These are phyloP conservation scores for peach (Prunus persica) DNA, from an alignment of 306 rosid species.

Conservation along the genomic window DNA sequence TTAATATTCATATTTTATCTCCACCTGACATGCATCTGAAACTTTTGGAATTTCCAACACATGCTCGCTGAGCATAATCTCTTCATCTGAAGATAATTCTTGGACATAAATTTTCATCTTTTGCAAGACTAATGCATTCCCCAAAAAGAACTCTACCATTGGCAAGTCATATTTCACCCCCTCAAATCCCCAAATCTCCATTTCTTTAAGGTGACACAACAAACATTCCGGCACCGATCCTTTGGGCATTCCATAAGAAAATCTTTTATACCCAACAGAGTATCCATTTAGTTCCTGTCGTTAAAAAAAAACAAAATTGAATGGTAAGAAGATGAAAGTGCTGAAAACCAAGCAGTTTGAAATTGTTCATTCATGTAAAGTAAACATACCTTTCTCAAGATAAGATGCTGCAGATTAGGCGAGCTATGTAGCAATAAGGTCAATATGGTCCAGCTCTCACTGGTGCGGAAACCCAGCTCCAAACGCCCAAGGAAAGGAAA, in stretches of 20 bases:
- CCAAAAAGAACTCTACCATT: not conserved
- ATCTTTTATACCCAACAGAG: not conserved
- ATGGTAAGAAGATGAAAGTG: too few species aligned
- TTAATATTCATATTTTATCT: not conserved
- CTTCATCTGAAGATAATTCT: not conserved
- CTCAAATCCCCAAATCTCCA: not conserved
- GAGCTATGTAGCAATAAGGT: not conserved
- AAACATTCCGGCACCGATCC: not conserved
- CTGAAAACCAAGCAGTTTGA: not conserved
- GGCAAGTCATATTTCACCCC: not conserved
- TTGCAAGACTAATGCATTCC: not conserved
- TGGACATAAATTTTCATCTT: constrained; percentile 10
- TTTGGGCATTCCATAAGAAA: not conserved
- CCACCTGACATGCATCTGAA: constrained; percentile 1
- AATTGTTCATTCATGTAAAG: not conserved
- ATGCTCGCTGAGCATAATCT: not conserved
- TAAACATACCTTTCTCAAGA: not conserved
- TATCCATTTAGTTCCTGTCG: not conserved
- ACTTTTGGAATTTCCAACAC: not conserved
- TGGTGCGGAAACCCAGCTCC: constrained; percentile 3
- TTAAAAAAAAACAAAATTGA: not conserved
- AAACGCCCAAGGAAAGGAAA: not conserved
- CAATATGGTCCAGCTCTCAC: constrained; percentile 9
- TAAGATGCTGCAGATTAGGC: not conserved
- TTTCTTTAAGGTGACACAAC: not conserved